Base-by-base conservation (phyloP, 140 eudicot species). In the Stevia rebaudiana region DNA sequence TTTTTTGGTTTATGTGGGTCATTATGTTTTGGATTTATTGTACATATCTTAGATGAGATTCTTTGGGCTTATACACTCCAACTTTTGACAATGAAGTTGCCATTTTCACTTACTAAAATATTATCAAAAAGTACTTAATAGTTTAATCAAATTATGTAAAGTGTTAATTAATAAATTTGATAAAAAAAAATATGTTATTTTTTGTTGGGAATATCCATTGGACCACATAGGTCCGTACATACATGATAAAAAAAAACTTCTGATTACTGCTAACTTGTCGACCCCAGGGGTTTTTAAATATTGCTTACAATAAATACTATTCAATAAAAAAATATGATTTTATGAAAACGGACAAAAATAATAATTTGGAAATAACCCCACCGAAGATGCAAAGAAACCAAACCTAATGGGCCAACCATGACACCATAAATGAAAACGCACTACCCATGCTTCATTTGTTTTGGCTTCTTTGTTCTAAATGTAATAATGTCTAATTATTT, bases 401-500 rank as follows among this genome's bases (percentile, higher is more conserved):
- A 56, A 74, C 60, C 54, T 71, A 61, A 76, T 76, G 73, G 77
- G 63, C 77, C 80, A 63, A 62, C 68, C 67, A 70, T 70, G 72
- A 58, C 65, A 65, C 77, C 77, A 67, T 65, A 77, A 67, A 77
- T 74, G 79, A 65, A 61, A 53, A 71, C 78, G 78, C 74, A 76
- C 78, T 71, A 63, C 70, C 78, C 78, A 77, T 65, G 70, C 78
- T 41, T 71, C 55, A 37, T 55, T 57, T 57, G 76, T 69, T 33
- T 68, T 61, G 54, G 53, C 70, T 58, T 65, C 46, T 65, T 77
- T 77, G 65, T 62, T 61, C 22, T 51, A 6, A 1, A 0, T 16
- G 8, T 5, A 28, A 28, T 52, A 42, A 42, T 42, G 17, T 42
- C 22, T 44, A 6, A 3, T 44, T 44, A 44, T n/a, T n/a, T 44